Percentiles rank a stretch among this genome's conserved stretches.
Conservation (phyloP, 768 basidiomycete genomes). For the Gyrodon lividus region DNA sequence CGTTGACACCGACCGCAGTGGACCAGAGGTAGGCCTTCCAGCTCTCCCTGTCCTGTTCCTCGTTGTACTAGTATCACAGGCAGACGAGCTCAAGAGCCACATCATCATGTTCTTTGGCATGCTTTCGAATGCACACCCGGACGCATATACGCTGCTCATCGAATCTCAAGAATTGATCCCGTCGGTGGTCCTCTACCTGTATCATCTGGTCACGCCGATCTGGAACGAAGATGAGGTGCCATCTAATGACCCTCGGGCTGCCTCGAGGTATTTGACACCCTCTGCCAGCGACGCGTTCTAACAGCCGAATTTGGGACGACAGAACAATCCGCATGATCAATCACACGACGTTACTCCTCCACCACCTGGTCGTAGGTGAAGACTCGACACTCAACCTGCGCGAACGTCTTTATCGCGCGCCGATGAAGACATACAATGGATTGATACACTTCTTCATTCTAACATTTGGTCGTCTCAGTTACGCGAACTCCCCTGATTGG, state of each 20-base stretch:
- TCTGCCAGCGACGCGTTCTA: neutral
- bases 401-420: conserved; percentile 55
- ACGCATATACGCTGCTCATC: conserved; percentile 37
- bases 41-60: neutral
- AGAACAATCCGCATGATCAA: conserved; percentile 54
- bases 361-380: conserved; percentile 57
- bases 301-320: conserved; percentile 4
- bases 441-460: conserved; percentile 70
- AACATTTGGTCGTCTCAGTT: conserved; percentile 74
- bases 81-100: conserved; percentile 33
- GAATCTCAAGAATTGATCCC: conserved; percentile 61
- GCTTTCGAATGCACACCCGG: conserved; percentile 39
- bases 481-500: conserved; percentile 65
- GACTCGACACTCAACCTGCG: conserved; percentile 52
- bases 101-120: conserved; percentile 43
- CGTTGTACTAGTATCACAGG: conserved; percentile 25
- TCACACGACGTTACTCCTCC: conserved; percentile 57
- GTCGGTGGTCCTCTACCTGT: conserved; percentile 57
- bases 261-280: conserved; percentile 21
- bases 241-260: conserved; percentile 33
- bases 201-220: conserved; percentile 50
- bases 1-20: conserved; percentile 40
- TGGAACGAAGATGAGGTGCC: conserved; percentile 65
- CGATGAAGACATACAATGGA: conserved; percentile 56
- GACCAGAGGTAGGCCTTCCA: conserved; percentile 38